A percentile compares a stretch with the other conserved stretches of the same genome.
phyloP scores from a whole-genome alignment of 73 alveolate genomes.

The Symbiodinium pilosum region DNA sequence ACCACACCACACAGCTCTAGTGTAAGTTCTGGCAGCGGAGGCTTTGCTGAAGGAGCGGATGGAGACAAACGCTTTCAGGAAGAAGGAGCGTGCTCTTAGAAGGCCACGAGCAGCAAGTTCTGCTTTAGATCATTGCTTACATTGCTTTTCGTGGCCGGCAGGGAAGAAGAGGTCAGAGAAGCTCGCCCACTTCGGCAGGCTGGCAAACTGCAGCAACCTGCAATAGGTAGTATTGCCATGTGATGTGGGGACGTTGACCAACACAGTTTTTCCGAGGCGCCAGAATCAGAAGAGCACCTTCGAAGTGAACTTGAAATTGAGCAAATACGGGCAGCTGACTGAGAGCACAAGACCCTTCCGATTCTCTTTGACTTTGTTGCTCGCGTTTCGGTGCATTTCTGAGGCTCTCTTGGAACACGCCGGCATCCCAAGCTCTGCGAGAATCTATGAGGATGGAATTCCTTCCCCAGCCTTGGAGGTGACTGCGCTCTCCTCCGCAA shows the following conservation, averaged over 20 bases:
- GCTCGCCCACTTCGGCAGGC: not conserved
- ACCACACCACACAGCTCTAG: too few relatives aligned
- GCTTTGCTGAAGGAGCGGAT: constrained; percentile 43
- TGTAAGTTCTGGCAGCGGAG: too few relatives aligned
- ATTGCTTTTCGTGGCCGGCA: not conserved
- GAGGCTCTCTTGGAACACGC: not conserved
- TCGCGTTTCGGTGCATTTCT: not conserved
- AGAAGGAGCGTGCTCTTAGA: not conserved
- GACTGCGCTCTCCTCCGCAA: not conserved
- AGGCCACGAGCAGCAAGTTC: not conserved
- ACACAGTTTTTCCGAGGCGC: not conserved
- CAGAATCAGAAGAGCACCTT: not conserved
- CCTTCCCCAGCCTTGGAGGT: not conserved
- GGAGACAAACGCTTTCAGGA: not conserved
- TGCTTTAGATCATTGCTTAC: too few relatives aligned
- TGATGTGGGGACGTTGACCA: too few relatives aligned
- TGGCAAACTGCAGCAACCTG: not conserved
- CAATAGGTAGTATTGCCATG: not conserved
- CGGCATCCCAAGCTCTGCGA: not conserved
- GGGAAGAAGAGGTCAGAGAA: not conserved
- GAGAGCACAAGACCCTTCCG: not conserved
- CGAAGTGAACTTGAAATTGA: not conserved
- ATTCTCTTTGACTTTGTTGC: too few relatives aligned
- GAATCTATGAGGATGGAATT: too few relatives aligned
- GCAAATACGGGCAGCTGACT: not conserved